Conservation (phyloP, 1,139 yeast genomes). For the Suhomyces coccinellae region DNA sequence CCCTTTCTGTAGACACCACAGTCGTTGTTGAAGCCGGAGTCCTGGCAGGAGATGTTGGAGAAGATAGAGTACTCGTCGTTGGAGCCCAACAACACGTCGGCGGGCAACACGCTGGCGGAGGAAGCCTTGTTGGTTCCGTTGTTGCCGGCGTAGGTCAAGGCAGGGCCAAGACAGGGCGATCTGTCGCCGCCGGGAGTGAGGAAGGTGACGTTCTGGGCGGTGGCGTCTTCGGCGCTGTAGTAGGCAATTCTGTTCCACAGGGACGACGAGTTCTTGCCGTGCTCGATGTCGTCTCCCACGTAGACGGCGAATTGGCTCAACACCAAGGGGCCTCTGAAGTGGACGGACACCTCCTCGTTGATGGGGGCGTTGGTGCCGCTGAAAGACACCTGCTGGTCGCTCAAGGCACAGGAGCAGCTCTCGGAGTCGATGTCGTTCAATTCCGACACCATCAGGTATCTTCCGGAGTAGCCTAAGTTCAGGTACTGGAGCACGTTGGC, state of each 20-base stretch:
- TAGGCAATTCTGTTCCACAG: conserved; percentile 78
- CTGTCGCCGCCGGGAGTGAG: conserved; percentile 80
- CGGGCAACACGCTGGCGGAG: conserved; percentile 59
- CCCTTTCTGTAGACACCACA: conserved; percentile 89
- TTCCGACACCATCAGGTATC: conserved; percentile 68
- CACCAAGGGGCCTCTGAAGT: conserved; percentile 89
- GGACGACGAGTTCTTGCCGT: conserved; percentile 41
- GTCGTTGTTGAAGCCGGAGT: conserved; percentile 48
- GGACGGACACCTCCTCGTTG: conserved; percentile 86
- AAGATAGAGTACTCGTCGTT: conserved; percentile 78
- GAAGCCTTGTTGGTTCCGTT: conserved; percentile 72
- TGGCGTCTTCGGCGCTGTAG: conserved; percentile 53
- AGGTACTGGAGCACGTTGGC: conserved; percentile 19
- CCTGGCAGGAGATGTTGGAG: conserved; percentile 63
- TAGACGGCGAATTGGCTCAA: conserved; percentile 72
- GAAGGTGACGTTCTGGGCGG: conserved; percentile 70
- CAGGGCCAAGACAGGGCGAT: conserved; percentile 81
- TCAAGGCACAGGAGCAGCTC: conserved; percentile 62
- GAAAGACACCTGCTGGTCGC: conserved; percentile 52
- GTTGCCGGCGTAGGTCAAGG: conserved; percentile 73
- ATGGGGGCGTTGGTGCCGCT: conserved; percentile 80
- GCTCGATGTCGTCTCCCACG: conserved; percentile 22
- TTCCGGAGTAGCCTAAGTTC: conserved; percentile 71
- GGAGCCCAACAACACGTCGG: conserved; percentile 61
- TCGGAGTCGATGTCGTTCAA: conserved; percentile 52